A percentile compares a stretch with the other conserved stretches of the same genome.
phyloP scores from a whole-genome alignment of 352 stramenopile genomes.

The Phytophthora sansomeana region DNA sequence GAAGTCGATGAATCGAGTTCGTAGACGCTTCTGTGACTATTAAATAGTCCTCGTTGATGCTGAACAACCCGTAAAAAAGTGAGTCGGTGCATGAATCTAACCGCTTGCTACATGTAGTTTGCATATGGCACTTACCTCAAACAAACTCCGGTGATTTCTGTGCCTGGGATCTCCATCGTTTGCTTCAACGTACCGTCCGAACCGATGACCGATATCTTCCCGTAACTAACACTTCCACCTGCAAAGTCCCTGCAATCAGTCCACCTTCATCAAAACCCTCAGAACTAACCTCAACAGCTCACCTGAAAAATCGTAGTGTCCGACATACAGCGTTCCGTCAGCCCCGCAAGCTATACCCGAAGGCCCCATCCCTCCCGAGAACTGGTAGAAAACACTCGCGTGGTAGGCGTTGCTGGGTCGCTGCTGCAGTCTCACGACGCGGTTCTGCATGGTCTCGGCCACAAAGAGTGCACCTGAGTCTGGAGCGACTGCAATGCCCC shows the following conservation, averaged over 20 bases:
- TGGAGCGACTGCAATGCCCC: constrained; percentile 55
- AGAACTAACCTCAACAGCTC: neutral
- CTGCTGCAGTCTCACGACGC: constrained; percentile 73
- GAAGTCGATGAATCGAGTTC: constrained; percentile 70
- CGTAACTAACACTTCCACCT: constrained; percentile 46
- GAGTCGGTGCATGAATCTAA: constrained; percentile 1
- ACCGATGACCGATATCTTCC: constrained; percentile 76
- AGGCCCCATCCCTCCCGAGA: constrained; percentile 79
- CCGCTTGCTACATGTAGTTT: neutral
- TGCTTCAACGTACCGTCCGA: constrained; percentile 53
- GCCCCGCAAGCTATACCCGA: constrained; percentile 76
- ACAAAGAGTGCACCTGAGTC: constrained; percentile 67
- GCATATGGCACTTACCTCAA: constrained; percentile 49
- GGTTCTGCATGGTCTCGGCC: constrained; percentile 85
- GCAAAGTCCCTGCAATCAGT: neutral
- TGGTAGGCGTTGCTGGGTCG: constrained; percentile 76
- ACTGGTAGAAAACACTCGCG: constrained; percentile 85
- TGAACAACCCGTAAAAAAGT: constrained; percentile 25
- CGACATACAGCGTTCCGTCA: constrained; percentile 75
- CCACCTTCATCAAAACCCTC: neutral
- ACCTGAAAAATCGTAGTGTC: constrained; percentile 87
- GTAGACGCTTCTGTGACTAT: constrained; percentile 83
- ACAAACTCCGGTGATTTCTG: constrained; percentile 82
- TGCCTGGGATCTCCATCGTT: constrained; percentile 64
- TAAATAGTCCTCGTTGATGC: constrained; percentile 60